Evolutionary conservation across 164 flowering plant species (phyloP), one percentile per base, ranked within the genome.

Genomic region (Stephania cephalantha): DNA sequence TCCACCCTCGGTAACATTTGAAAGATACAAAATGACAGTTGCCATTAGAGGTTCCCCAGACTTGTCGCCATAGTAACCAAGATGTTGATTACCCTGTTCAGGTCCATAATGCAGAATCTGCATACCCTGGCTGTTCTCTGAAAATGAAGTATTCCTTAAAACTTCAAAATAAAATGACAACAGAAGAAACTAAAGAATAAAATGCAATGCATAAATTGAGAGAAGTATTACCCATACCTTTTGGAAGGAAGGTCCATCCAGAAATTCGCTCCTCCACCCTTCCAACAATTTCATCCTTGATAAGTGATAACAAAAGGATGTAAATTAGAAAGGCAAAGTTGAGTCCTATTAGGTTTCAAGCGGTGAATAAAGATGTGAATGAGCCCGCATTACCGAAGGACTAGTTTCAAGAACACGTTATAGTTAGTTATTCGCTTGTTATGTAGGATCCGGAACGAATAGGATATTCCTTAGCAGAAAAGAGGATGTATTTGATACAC

Each of bases 221-320:
- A 55, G 17, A 18, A 55, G n/a, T 48, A 9, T 48, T 17, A 15
- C 74, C 70, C 6, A 73, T 82, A 90, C 98, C 95, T 84, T 82
- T 82, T 18, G 98, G 98, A 82, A 94, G 91, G 78, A 92, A 87
- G 65, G 89, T 91, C 97, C 97, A 94, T 46, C 91, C 88, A 25
- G 95, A 86, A 82, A 91, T 87, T 79, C 87, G 85, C 71, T 91
- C 89, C 81, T 92, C 97, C 70, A 94, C 88, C 78, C 85, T 83
- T 76, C 83, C 76, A 77, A 84, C 82, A 70, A 87, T 53, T 22
- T 81, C 84, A 83, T 90, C 97, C 97, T 93, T 69, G 66, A 76
- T 78, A 78, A 15, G 91, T 69, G 66, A 76, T 78, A 78, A 15
- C 52, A 69, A 22, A 78, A 67, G 30, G 13, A 55, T 65, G 13